Base-by-base conservation (phyloP, 768 basidiomycete species). In the Trametes gibbosa region DNA sequence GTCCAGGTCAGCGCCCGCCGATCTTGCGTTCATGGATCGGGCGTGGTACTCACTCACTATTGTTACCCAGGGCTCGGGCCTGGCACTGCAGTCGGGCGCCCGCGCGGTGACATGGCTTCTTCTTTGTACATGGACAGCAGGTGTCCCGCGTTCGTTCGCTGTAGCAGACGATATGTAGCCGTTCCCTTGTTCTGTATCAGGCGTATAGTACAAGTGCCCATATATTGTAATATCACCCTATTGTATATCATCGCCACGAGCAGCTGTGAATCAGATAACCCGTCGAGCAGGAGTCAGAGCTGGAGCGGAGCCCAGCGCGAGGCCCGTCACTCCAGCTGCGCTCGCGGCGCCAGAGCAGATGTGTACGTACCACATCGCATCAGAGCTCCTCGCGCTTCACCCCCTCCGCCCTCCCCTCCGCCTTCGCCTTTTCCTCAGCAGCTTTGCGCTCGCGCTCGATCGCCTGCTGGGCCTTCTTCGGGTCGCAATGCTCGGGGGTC, bases 401-500 rank as follows among this genome's bases (percentile, higher is more conserved):
- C 43, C 24, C 50, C 59, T 64, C 56, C 48, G 47, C 59, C 9
- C 45, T 27, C 21, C 42, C 57, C 52, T 41, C 59, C 64, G 66
- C 61, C 53, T 70, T 75, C 62, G 74, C 74, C 41, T 68, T 67
- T 54, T 72, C 23, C 53, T 42, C 52, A 27, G 21, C 32, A 66
- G 61, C 50, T 50, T 66, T 66, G 55, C 51, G 52, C 46, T 57
- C 60, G 50, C 51, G 43, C 37, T 62, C 60, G 45, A 41, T 29
- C 37, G 53, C 56, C 47, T 54, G 58, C 50, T 63, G 50, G 19
- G 73, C 75, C 67, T 86, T 84, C 75, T 86, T 83, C 35, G 86
- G 76, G 63, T 89, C 79, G 68, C 91, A 93, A 58, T 85, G 87
- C 63, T 81, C 83, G 19, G 86, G 90, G 65, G 89, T 79, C n/a